Base-by-base conservation (phyloP, 2,329 filamentous ascomycete species). In the Penicillium sp. region DNA sequence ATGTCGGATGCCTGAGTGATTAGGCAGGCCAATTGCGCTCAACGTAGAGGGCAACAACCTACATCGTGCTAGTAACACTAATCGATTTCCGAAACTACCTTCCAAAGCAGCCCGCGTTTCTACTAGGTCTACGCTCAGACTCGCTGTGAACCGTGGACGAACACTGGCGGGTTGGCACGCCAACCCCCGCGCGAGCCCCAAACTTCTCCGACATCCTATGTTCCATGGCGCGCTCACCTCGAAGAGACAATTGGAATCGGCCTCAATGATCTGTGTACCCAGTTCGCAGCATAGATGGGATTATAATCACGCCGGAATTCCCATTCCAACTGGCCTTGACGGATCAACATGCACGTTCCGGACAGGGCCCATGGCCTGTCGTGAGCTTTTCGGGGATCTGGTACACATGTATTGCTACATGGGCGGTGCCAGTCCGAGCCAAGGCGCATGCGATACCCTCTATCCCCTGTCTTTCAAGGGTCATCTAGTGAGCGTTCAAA, bases 151-250 rank as follows among this genome's bases (percentile, higher is more conserved):
- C 41, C 41, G 36, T 35, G 41, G 41, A 35, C 19, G 35, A 15
- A 38, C n/a, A 20, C 28, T 3, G 18, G 8, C 31, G 21, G 21
- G 41, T 43, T 43, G 41, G 16, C 41, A 39, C 32, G 41, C 26
- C 41, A 39, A 43, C 41, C 30, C 17, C 30, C 34, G 19, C 28
- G n/a, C n/a, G n/a, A n/a, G n/a, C 19, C 27, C 21, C 11, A 23
- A 10, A 14, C 13, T 16, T n/a, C 20, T 13, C 21, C 6, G 7
- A 14, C 7, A 17, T 27, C n/a, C 33, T 25, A 26, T 20, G 33
- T 29, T 14, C 16, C 25, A 17, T 3, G 21, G 15, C 14, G 14
- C 32, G 25, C 18, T n/a, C 20, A 13, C 36, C 23, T 36, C 23
- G 13, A 33, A 33, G 7, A 25, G 4, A 21, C n/a, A 25, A 25